Evolutionary conservation across 352 stramenopile genomes (phyloP).

Genomic region (Phytophthora meadii): DNA sequence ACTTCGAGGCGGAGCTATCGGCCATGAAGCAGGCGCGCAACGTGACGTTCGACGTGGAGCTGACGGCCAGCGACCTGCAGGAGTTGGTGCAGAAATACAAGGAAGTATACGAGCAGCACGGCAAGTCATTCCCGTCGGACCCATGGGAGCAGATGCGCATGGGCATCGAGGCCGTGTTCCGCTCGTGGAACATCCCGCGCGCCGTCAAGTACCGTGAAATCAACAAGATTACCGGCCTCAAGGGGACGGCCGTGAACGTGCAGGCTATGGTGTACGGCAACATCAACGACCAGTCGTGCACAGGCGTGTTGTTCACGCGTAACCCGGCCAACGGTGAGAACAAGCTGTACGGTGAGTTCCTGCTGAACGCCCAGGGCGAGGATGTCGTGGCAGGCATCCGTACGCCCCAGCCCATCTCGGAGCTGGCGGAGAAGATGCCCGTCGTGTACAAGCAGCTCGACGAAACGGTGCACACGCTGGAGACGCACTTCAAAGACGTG

Average conservation of each 20-base stretch:
- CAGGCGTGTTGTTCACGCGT: constrained; percentile 35
- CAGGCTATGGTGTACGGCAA: constrained; percentile 36
- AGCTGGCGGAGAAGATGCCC: constrained; percentile 33
- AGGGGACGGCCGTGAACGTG: constrained; percentile 35
- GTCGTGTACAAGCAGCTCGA: constrained; percentile 35
- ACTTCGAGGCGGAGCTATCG: constrained; percentile 34
- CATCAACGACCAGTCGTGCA: constrained; percentile 36
- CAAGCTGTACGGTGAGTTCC: constrained; percentile 35
- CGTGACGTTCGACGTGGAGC: constrained; percentile 34
- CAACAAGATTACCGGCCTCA: constrained; percentile 38
- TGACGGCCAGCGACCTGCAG: constrained; percentile 33
- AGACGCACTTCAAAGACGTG: constrained; percentile 41
- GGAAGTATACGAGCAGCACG: constrained; percentile 32
- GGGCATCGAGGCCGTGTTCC: constrained; percentile 38
- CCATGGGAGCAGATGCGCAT: constrained; percentile 37
- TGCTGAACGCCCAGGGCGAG: constrained; percentile 35
- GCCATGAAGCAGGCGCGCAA: constrained; percentile 26
- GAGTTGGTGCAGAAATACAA: constrained; percentile 36
- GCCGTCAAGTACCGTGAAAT: constrained; percentile 37
- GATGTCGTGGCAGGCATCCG: constrained; percentile 34
- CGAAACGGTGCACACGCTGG: constrained; percentile 33
- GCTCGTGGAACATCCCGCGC: constrained; percentile 35
- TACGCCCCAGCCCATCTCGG: constrained; percentile 33
- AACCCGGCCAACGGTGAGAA: constrained; percentile 33
- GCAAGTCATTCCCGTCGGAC: constrained; percentile 29